Evolutionary conservation across 345 rosid genomes (phyloP).

Genomic region (Luvunga scandens): DNA sequence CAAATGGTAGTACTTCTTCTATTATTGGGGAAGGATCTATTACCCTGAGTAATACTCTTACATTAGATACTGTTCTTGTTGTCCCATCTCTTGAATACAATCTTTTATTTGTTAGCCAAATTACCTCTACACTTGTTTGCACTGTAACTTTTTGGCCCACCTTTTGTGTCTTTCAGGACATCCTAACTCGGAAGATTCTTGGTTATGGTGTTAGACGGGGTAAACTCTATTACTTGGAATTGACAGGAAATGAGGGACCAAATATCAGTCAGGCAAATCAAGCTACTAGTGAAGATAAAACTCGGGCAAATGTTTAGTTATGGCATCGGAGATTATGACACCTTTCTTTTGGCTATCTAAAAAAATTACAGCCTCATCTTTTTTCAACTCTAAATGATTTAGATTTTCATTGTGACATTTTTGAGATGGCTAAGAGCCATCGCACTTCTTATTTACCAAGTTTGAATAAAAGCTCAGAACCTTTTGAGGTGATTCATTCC

Average conservation of each 20-base stretch:
- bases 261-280: no score
- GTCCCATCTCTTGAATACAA: constrained; percentile 1
- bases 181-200: neutral
- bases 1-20: no score
- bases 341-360: neutral
- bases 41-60: no score
- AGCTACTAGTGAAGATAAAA: no score
- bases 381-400: neutral
- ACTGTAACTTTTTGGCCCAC: constrained; percentile 3
- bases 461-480: neutral
- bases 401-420: neutral
- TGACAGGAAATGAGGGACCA: neutral
- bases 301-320: neutral
- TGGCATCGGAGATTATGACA: neutral
- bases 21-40: no score
- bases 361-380: neutral
- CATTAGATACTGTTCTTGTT: neutral
- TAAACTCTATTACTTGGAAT: constrained; percentile 1
- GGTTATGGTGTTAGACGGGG: constrained; percentile 1
- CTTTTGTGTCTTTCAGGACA: neutral
- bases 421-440: neutral
- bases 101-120: neutral
- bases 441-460: neutral
- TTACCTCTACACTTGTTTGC: neutral
- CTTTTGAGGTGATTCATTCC: neutral